Evolutionary conservation across 345 rosid species (phyloP), one percentile per base, ranked within the genome.

Genomic region (Moringa oleifera): DNA sequence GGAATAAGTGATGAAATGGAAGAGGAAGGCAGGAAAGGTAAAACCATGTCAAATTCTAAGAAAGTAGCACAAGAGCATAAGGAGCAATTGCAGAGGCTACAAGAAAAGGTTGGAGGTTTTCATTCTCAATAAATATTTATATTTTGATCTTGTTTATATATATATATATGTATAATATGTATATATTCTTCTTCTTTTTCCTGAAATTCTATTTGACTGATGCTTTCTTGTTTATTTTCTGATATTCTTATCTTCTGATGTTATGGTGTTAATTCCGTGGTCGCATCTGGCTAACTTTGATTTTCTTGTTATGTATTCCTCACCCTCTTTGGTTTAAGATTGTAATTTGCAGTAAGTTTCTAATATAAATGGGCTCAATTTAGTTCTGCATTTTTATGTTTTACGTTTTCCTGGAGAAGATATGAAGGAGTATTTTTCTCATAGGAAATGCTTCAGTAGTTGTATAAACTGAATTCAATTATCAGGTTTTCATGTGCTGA

Each of bases 21-120:
- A 23, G 66, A 58, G 36, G 71, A 72, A 65, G 65, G 63, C 36
- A 58, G 3, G 0, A 73, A 71, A 10, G 16, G 31, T 51, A 57
- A 58, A 59, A 37, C 37, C 19, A 28, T 19, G 37, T 11, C 75
- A 6, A 84, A 74, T 52, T 80, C 95, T 23, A 58, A 54, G 63
- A 75, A 79, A 62, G 71, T 59, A 28, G 95, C 88, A 23, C 73
- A 64, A 57, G 90, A 85, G 80, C 97, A 94, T 65, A 92, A 80
- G 66, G 81, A 83, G 25, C 91, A 88, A 62, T 77, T 90, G 51
- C 76, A 77, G 58, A 72, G 89, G 69, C 97, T 94, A 17, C 70
- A 74, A 55, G 75, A 83, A 68, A 94, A 86, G 70, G 99, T 94
- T 58, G 24, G 70, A 23, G 7, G 2, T 51, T 60, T 45, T 8